A percentile compares a stretch with the other conserved stretches of the same genome.
These are phyloP conservation scores for Candida nitratophila DNA, from an alignment of 805 yeast species.

Conservation along the genomic window DNA sequence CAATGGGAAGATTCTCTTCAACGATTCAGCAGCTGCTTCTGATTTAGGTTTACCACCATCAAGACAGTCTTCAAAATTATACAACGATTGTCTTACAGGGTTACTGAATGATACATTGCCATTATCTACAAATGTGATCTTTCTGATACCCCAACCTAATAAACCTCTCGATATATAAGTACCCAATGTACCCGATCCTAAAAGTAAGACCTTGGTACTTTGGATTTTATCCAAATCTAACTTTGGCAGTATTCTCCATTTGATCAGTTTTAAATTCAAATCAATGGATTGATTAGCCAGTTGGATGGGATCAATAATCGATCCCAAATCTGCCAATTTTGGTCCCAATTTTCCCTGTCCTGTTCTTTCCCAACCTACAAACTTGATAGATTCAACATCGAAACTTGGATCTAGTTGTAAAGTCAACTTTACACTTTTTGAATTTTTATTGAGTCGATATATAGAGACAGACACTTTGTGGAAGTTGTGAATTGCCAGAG, in stretches of 20 bases:
- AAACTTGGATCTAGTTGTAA: conserved; percentile 7
- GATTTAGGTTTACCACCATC: conserved; percentile 78
- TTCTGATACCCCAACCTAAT: conserved; percentile 90
- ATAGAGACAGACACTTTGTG: conserved; percentile 30
- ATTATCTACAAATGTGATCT: conserved; percentile 83
- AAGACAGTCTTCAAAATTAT: conserved; percentile 71
- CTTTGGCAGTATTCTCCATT: conserved; percentile 90
- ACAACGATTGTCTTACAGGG: conserved; percentile 92
- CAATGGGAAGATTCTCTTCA: conserved; percentile 72
- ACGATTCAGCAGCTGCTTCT: conserved; percentile 61
- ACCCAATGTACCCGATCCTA: conserved; percentile 98
- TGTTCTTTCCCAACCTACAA: conserved; percentile 90
- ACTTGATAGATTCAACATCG: conserved; percentile 27
- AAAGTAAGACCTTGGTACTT: conserved; percentile 54
- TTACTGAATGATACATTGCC: conserved; percentile 87
- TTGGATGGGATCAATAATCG: conserved; percentile 72
- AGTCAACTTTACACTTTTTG: conserved; percentile 21
- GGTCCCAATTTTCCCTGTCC: conserved; percentile 69
- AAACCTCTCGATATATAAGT: conserved; percentile 82
- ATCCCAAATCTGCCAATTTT: conserved; percentile 73
- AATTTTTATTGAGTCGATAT: conserved; percentile 25
- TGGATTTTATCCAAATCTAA: conserved; percentile 62
- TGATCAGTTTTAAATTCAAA: conserved; percentile 85
- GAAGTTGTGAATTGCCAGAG: conserved; percentile 27
- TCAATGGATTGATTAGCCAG: conserved; percentile 91